Evolutionary conservation across 2,329 filamentous ascomycete genomes (phyloP).

Genomic region (Tolypocladium endophyticum): DNA sequence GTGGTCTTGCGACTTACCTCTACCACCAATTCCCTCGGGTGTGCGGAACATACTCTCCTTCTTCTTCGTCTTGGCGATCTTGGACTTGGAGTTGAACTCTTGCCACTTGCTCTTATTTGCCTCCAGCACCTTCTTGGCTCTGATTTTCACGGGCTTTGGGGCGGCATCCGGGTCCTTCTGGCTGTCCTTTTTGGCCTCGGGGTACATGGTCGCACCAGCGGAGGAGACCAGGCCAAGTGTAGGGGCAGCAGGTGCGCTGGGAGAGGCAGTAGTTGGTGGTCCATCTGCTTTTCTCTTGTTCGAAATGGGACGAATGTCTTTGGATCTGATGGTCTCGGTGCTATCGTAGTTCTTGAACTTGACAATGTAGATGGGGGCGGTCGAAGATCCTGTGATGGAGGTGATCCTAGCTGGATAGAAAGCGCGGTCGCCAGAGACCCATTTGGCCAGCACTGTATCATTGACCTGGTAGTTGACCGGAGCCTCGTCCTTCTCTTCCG

Average conservation of each 20-base stretch:
- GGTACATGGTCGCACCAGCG: slow-evolving; percentile 46
- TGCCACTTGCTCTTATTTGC: slow-evolving; percentile 91
- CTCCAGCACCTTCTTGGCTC: slow-evolving; percentile 84
- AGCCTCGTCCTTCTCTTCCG: slow-evolving; percentile 42
- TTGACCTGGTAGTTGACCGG: slow-evolving; percentile 68
- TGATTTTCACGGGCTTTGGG: slow-evolving; percentile 77
- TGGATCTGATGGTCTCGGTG: slow-evolving; percentile 69
- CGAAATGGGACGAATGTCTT: slow-evolving; percentile 72
- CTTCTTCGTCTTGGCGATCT: slow-evolving; percentile 55
- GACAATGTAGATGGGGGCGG: slow-evolving; percentile 84
- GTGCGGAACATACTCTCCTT: slow-evolving; percentile 98
- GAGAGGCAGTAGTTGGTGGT: slow-evolving; percentile 41
- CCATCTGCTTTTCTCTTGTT: slow-evolving; percentile 83
- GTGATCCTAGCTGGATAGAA: slow-evolving; percentile 93
- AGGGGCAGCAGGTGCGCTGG: slow-evolving; percentile 26
- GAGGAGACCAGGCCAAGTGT: slow-evolving; percentile 36
- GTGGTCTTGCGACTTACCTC: slow-evolving; percentile 48
- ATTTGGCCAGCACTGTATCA: slow-evolving; percentile 83
- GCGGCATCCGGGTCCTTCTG: slow-evolving; percentile 54
- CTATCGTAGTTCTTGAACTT: slow-evolving; percentile 88
- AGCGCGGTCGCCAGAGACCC: slow-evolving; percentile 76
- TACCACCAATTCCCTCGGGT: slow-evolving; percentile 71
- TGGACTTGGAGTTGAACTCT: slow-evolving; percentile 74
- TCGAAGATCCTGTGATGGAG: slow-evolving; percentile 85
- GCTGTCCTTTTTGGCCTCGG: slow-evolving; percentile 50